Evolutionary conservation across 2,329 filamentous ascomycete species (phyloP).

Genomic region (Septoria petroselini): DNA sequence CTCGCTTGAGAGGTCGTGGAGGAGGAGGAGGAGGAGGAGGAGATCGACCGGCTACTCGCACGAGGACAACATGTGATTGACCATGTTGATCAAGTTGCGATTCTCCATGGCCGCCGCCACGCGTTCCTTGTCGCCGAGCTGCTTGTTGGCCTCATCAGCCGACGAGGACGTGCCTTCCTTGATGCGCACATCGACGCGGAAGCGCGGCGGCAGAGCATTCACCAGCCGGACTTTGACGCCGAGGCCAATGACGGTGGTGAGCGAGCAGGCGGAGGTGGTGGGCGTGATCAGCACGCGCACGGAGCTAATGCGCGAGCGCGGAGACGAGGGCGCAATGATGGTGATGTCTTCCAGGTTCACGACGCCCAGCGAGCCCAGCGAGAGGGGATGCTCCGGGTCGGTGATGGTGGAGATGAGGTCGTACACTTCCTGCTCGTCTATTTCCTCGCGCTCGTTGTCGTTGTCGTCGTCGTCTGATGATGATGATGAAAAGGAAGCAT

Average conservation of each 20-base stretch:
- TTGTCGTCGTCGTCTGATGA: too few species aligned
- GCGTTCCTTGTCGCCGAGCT: conserved; percentile 91
- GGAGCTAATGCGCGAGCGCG: conserved; percentile 62
- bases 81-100: conserved; percentile 78
- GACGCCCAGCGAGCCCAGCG: conserved; percentile 86
- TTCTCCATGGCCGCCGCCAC: conserved; percentile 95
- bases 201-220: conserved; percentile 85
- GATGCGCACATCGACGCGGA: conserved; percentile 86
- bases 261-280: conserved; percentile 93
- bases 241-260: conserved; percentile 93
- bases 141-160: conserved; percentile 94
- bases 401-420: conserved; percentile 93
- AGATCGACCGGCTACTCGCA: conserved; percentile 32
- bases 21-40: too few species aligned
- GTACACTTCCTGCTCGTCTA: conserved; percentile 96
- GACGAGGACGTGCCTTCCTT: conserved; percentile 96
- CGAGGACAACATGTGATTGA: conserved; percentile 78
- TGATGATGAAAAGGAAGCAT: conserved; percentile 38
- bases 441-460: conserved; percentile 70
- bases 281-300: conserved; percentile 90
- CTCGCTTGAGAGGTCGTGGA: too few species aligned
- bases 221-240: conserved; percentile 89
- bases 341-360: conserved; percentile 94
- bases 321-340: conserved; percentile 66
- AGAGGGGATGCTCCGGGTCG: conserved; percentile 93